Conservation (phyloP, 495 filamentous ascomycete species). For the Xylaria venustula region DNA sequence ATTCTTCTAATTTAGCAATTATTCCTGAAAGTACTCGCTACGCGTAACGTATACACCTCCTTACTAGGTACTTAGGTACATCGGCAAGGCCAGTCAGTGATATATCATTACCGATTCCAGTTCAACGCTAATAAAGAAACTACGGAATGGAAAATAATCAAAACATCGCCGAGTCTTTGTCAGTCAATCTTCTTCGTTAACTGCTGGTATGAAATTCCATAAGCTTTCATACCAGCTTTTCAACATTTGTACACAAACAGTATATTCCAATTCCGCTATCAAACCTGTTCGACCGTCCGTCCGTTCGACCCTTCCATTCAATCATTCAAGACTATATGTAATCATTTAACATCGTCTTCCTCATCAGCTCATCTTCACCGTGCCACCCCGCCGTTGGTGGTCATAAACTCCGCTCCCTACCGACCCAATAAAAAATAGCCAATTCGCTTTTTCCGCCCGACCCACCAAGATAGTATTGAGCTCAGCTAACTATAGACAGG, state of each 20-base stretch:
- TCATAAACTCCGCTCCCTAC: not conserved
- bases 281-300: not conserved
- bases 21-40: too few species aligned
- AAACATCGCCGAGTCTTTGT: too few species aligned
- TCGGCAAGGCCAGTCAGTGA: too few species aligned
- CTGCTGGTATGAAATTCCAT: too few species aligned
- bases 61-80: too few species aligned
- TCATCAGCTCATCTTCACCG: not conserved
- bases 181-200: too few species aligned
- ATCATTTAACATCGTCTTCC: not conserved
- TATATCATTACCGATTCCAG: not conserved
- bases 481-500: not conserved
- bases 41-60: too few species aligned
- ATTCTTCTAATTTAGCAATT: too few species aligned
- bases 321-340: too few species aligned
- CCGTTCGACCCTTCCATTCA: not conserved
- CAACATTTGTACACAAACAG: too few species aligned
- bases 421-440: not conserved
- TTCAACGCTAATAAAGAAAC: too few species aligned
- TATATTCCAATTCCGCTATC: conserved; percentile 10
- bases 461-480: not conserved
- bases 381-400: not conserved
- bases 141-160: not conserved
- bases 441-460: not conserved
- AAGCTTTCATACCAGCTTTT: too few species aligned